Percentiles rank a stretch among this genome's conserved stretches.
phyloP scores from a whole-genome alignment of 495 filamentous ascomycete species.

The Choiromyces venosus region DNA sequence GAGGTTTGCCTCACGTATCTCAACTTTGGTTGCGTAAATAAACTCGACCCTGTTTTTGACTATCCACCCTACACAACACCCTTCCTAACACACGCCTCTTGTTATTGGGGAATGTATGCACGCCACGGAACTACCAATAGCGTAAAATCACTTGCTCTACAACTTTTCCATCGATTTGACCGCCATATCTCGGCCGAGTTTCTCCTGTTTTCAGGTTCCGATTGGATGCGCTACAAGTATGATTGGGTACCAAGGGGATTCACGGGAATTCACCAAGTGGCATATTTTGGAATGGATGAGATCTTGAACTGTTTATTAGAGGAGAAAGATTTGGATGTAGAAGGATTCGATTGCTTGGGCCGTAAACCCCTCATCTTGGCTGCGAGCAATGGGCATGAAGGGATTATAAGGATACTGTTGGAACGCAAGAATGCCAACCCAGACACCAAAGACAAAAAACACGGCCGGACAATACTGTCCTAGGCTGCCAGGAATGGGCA shows the following conservation, averaged over 20 bases:
- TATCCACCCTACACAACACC: not conserved
- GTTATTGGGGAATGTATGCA: not conserved
- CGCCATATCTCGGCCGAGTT: not conserved
- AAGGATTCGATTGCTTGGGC: not conserved
- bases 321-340: not conserved
- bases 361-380: constrained; percentile 37
- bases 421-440: too few species aligned
- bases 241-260: not conserved
- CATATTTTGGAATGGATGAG: not conserved
- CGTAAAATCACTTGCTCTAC: not conserved
- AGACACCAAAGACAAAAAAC: too few species aligned
- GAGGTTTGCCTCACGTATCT: not conserved
- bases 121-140: not conserved
- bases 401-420: constrained; percentile 38
- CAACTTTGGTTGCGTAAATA: not conserved
- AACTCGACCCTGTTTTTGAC: not conserved
- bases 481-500: too few species aligned
- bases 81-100: not conserved
- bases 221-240: too few species aligned
- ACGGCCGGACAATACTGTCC: too few species aligned
- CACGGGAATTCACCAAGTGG: not conserved
- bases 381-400: constrained; percentile 36
- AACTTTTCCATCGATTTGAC: not conserved
- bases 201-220: not conserved
- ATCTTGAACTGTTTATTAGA: not conserved